Evolutionary conservation across 305 asterid genomes (phyloP).

Genomic region (Withania somnifera): DNA sequence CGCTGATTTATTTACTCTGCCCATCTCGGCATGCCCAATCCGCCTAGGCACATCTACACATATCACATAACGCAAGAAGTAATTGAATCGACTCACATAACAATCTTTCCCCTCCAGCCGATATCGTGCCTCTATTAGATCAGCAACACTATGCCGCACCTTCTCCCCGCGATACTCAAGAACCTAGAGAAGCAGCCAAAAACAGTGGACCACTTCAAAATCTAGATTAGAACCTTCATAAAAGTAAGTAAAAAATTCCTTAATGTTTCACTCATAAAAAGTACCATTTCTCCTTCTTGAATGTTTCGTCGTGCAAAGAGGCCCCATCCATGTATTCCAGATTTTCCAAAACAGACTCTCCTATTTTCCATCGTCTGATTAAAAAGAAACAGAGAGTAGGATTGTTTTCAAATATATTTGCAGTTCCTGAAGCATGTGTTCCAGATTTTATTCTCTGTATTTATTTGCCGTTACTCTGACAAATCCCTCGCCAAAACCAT

Average conservation of each 20-base stretch:
- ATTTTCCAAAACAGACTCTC: slow-evolving; percentile 85
- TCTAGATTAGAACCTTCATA: neutral
- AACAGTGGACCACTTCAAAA: slow-evolving; percentile 8
- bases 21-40: too few species aligned
- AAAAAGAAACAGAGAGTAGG: slow-evolving; percentile 1
- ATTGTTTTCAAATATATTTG: neutral
- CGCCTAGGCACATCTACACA: neutral
- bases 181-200: slow-evolving; percentile 36
- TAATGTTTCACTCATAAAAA: neutral
- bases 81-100: slow-evolving; percentile 56
- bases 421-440: neutral
- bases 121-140: slow-evolving; percentile 76
- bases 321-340: slow-evolving; percentile 99
- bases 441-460: neutral
- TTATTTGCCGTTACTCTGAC: neutral
- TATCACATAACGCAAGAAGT: neutral
- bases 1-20: too few species aligned
- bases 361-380: slow-evolving; percentile 63
- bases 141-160: slow-evolving; percentile 82
- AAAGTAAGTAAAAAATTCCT: neutral
- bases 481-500: neutral
- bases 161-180: slow-evolving; percentile 88
- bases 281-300: slow-evolving; percentile 93
- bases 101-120: slow-evolving; percentile 81
- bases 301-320: slow-evolving; percentile 81